These are phyloP conservation scores for Globisporangium megalacanthum DNA, from an alignment of 352 stramenopile species.

Conservation along the genomic window DNA sequence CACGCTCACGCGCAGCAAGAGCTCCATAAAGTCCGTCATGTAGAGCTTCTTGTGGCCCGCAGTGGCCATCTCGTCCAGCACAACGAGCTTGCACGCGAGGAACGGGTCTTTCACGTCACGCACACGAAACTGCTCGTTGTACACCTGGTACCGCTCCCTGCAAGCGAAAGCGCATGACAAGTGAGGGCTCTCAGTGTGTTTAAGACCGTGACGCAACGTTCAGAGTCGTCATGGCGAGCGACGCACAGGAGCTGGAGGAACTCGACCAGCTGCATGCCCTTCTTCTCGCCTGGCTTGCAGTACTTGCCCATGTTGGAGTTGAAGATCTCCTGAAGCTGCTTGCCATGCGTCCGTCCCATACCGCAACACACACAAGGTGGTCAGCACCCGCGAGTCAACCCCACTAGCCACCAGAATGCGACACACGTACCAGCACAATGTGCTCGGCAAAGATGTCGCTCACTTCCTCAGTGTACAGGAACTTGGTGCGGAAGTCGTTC, in stretches of 20 bases:
- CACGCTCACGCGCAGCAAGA: slow-evolving; percentile 51
- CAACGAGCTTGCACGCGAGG: slow-evolving; percentile 62
- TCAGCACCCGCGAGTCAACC: background rate
- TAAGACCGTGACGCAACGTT: background rate
- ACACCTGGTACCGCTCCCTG: slow-evolving; percentile 63
- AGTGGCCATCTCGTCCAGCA: slow-evolving; percentile 73
- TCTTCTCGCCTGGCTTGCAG: slow-evolving; percentile 70
- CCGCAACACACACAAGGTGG: background rate
- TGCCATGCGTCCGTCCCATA: background rate
- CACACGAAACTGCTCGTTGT: slow-evolving; percentile 54
- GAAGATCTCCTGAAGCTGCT: slow-evolving; percentile 68
- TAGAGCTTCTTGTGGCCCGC: slow-evolving; percentile 67
- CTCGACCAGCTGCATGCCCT: slow-evolving; percentile 69
- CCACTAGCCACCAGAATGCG: no score
- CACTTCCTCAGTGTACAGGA: slow-evolving; percentile 72
- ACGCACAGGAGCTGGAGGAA: slow-evolving; percentile 52
- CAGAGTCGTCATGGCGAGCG: background rate
- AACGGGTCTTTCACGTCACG: slow-evolving; percentile 69
- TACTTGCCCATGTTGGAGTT: slow-evolving; percentile 68
- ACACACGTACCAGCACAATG: slow-evolving; percentile 49
- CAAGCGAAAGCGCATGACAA: background rate
- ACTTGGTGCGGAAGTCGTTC: slow-evolving; percentile 66
- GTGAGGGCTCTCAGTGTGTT: background rate
- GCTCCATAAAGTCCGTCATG: slow-evolving; percentile 76
- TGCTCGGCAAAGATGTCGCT: slow-evolving; percentile 71